These are phyloP conservation scores for Schizosaccharomyces octosporus DNA, from an alignment of 805 yeast species.

Conservation along the genomic window DNA sequence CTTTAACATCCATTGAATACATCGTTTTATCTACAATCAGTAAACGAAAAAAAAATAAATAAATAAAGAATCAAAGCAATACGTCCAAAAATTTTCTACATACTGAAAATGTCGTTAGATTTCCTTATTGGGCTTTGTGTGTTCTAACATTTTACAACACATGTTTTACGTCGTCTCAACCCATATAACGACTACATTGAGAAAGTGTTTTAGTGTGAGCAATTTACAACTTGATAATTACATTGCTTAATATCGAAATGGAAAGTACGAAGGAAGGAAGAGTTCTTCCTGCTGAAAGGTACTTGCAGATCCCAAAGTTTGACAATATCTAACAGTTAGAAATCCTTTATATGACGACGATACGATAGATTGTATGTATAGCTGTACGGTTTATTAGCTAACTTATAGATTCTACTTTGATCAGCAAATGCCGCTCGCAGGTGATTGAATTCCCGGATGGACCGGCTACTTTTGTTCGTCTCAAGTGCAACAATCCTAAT, in stretches of 20 bases:
- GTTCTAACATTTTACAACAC: no score
- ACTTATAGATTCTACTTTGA: slow-evolving; percentile 3
- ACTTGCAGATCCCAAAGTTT: neutral
- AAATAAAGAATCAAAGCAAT: no score
- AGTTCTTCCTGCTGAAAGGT: neutral
- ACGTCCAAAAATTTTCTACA: no score
- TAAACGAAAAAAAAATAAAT: no score
- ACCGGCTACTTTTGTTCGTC: slow-evolving; percentile 1
- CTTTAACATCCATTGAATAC: no score
- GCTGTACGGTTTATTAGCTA: slow-evolving; percentile 13
- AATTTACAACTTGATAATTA: neutral
- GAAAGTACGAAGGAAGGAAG: neutral
- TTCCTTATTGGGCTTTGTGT: no score
- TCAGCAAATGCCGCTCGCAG: neutral
- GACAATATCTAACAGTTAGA: neutral
- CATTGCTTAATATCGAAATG: neutral
- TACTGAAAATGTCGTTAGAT: no score
- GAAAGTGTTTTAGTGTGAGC: no score
- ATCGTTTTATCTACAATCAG: no score
- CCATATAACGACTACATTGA: no score
- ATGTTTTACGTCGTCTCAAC: no score
- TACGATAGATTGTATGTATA: neutral
- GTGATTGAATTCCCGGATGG: neutral
- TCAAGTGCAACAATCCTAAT: neutral
- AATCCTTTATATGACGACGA: neutral